Conservation (phyloP, 2,329 filamentous ascomycete species). For the Blastomyces gilchristii region DNA sequence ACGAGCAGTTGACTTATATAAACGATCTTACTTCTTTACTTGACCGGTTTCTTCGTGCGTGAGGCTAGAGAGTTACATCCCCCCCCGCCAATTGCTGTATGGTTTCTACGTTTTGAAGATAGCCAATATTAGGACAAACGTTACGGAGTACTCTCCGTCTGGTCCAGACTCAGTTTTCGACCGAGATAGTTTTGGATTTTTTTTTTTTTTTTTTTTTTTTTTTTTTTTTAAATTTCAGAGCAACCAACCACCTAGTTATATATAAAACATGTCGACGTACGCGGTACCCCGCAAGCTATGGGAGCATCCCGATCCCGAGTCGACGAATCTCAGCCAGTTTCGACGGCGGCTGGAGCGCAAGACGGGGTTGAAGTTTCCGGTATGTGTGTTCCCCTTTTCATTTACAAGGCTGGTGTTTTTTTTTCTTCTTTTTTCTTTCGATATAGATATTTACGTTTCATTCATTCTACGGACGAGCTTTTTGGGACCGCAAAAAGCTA, state of each 20-base stretch:
- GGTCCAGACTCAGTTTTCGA: no score
- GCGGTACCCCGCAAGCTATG: conserved; percentile 18
- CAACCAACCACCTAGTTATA: no score
- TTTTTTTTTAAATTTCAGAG: not conserved
- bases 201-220: no score
- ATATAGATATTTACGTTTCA: not conserved
- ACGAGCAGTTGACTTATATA: not conserved
- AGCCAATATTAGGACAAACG: no score
- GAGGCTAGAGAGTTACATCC: no score
- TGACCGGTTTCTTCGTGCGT: not conserved
- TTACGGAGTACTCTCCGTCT: no score
- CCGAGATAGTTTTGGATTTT: not conserved
- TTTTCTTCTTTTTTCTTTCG: not conserved
- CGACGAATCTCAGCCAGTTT: conserved; percentile 19
- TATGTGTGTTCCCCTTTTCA: not conserved
- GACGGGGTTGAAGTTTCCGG: conserved; percentile 15
- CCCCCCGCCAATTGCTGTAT: no score
- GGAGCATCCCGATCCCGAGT: conserved; percentile 20
- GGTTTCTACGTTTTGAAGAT: no score
- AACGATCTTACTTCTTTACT: not conserved
- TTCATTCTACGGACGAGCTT: not conserved
- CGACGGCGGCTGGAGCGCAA: conserved; percentile 15
- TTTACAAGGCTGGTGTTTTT: not conserved
- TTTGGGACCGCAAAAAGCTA: not conserved
- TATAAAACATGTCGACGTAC: not conserved